Percentiles rank a stretch among this genome's conserved stretches.
These are phyloP conservation scores for Candida piceae DNA, from an alignment of 805 yeast species.

Conservation along the genomic window DNA sequence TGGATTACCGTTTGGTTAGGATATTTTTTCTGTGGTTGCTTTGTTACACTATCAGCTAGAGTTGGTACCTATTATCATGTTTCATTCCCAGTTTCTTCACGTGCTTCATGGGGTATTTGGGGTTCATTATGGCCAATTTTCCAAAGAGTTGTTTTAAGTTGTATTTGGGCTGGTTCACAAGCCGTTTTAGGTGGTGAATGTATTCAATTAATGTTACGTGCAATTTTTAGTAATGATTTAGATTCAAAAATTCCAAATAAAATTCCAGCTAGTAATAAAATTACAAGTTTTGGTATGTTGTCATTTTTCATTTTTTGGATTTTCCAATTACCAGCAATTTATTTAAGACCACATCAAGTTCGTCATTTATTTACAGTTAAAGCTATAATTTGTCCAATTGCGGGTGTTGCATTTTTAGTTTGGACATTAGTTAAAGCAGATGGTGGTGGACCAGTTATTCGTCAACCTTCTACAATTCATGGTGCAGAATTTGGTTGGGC, in stretches of 20 bases:
- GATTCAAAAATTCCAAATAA: conserved; percentile 59
- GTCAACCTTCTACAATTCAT: conserved; percentile 44
- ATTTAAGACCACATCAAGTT: conserved; percentile 76
- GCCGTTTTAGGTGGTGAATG: conserved; percentile 82
- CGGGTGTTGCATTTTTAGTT: conserved; percentile 75
- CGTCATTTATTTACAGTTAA: conserved; percentile 82
- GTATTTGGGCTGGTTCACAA: conserved; percentile 85
- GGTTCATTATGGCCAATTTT: conserved; percentile 86
- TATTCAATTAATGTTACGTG: conserved; percentile 66
- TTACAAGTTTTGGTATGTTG: conserved; percentile 69
- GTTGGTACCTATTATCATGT: conserved; percentile 78
- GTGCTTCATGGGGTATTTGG: conserved; percentile 83
- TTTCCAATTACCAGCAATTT: conserved; percentile 70
- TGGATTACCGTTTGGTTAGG: conserved; percentile 91
- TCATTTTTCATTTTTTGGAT: conserved; percentile 81
- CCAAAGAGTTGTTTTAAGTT: conserved; percentile 76
- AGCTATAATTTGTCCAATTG: conserved; percentile 73
- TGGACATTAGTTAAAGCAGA: conserved; percentile 81
- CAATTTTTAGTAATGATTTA: conserved; percentile 68
- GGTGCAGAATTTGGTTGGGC: conserved; percentile 78
- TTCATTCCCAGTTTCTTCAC: conserved; percentile 76
- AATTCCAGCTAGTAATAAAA: conserved; percentile 35
- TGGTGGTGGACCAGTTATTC: conserved; percentile 72
- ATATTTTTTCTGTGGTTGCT: conserved; percentile 61
- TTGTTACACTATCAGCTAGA: conserved; percentile 68